Evolutionary conservation across 2,329 filamentous ascomycete genomes (phyloP), one percentile per base, ranked within the genome.

Genomic region (Nemania sp.): DNA sequence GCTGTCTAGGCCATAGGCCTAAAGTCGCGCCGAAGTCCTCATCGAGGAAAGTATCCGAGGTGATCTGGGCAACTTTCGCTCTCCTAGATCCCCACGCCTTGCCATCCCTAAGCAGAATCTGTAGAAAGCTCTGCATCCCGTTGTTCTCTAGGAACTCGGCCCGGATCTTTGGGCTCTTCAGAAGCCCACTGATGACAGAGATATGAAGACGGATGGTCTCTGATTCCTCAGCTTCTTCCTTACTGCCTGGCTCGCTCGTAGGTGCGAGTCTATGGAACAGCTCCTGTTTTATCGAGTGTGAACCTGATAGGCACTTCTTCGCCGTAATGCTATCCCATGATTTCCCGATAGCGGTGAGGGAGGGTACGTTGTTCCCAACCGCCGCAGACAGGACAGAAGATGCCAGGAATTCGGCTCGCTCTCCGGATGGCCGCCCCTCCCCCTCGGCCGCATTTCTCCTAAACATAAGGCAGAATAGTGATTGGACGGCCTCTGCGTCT

Each of bases 21-120:
- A 85, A 70, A 26, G 81, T 80, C 2, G 89, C 89, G 47, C 89
- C 88, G 83, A 90, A 89, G 64, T 86, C 83, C 69, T 86, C 84
- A 73, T 92, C 89, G n/a, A 92, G 80, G 74, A 92, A 92, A 67
- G 84, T 89, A 74, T 92, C 90, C 38, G 87, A 82, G 29, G 90
- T 83, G 64, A 91, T 81, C 67, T 88, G 82, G 1, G 85, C 87
- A 26, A 86, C 84, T 73, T 86, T 88, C 66, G 82, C 83, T 74
- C 86, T 83, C 5, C 86, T 83, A 1, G 79, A 75, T 15, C 83
- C 83, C 81, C 88, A 87, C 27, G 82, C 81, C 4, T 80, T 77
- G n/a, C 80, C 82, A 26, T 83, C 78, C 8, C 80, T 81, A 3
- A 82, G 73, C 41, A 91, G 82, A 6, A 89, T 82, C 51, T 84